phyloP scores from a whole-genome alignment of 106 monocot genomes.

The Amphibolis antarctica region DNA sequence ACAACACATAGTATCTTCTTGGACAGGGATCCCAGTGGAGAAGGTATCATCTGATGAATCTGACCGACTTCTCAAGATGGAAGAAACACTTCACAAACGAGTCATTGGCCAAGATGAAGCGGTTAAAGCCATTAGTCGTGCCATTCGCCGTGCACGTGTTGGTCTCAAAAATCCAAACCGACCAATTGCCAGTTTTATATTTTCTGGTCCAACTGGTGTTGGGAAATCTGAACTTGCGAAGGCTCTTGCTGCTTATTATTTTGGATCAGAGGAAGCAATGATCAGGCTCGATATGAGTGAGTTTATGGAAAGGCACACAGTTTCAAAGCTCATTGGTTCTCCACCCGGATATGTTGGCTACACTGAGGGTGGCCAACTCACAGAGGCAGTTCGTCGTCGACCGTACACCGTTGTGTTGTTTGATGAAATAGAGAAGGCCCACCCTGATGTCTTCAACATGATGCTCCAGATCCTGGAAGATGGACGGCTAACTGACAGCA shows the following conservation, averaged over 20 bases:
- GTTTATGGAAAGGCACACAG: constrained; percentile 27
- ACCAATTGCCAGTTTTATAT: constrained; percentile 25
- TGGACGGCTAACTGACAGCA: constrained; percentile 23
- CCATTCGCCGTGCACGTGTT: constrained; percentile 23
- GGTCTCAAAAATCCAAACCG: constrained; percentile 26
- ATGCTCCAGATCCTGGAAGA: constrained; percentile 26
- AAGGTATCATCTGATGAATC: constrained; percentile 27
- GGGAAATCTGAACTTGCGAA: constrained; percentile 20
- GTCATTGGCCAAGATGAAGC: constrained; percentile 26
- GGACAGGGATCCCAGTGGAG: constrained; percentile 27
- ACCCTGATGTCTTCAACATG: constrained; percentile 29
- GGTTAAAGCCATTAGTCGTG: constrained; percentile 24
- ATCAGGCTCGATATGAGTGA: constrained; percentile 28
- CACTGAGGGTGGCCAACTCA: constrained; percentile 14
- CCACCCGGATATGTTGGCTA: constrained; percentile 19
- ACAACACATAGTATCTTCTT: constrained; percentile 25
- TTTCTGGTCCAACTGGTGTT: constrained; percentile 24
- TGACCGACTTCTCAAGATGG: constrained; percentile 23
- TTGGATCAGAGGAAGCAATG: constrained; percentile 28
- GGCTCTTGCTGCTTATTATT: constrained; percentile 19
- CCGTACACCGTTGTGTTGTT: constrained; percentile 24
- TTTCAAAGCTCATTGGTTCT: constrained; percentile 25
- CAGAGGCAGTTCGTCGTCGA: constrained; percentile 21
- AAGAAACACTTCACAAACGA: constrained; percentile 20
- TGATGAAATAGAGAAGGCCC: constrained; percentile 31